Evolutionary conservation across 2,329 filamentous ascomycete species (phyloP), one percentile per base, ranked within the genome.

Genomic region (Byssoonygena ceratinophila): DNA sequence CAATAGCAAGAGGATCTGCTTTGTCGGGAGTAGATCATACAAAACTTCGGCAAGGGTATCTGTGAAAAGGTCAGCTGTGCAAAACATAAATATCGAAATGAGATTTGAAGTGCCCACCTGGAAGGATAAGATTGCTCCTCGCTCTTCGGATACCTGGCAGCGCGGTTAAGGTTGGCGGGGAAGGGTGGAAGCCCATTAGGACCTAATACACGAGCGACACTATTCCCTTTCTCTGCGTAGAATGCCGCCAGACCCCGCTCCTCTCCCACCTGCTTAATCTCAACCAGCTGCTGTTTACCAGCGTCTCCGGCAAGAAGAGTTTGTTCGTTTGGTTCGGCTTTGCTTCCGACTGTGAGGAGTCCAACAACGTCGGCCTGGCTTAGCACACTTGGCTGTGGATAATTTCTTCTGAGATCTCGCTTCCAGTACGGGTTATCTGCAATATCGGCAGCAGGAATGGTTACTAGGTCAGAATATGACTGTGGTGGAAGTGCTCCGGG

Each of bases 361-460:
- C 84, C 85, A 22, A 92, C 92, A 48, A 88, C 83, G 69, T 97
- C 86, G 44, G 80, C 80, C 75, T 97, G 92, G 55, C 76, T 83
- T 57, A 98, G 79, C 43, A 87, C 82, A 64, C 85, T 91, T 53
- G 85, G 77, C 61, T 77, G 79, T 29, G 92, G 86, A 74, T 97
- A 97, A 63, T 77, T 78, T 63, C 92, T 81, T 62, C 92, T 85
- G 56, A 75, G 70, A 66, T 98, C 92, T 64, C 92, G 89, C 78
- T 94, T 94, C 88, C 89, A 98, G 76, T 96, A 94, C 34, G 88
- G 82, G 73, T 94, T 94, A 69, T 91, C 87, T 63, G 88, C 88
- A 62, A 94, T 83, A 68, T 94, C 88, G 60, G 79, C 87, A 1
- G 88, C 86, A n/a, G 88, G 88, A 0, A 84, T 55, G 12, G 87